Percentiles rank a stretch among this genome's conserved stretches.
These are phyloP conservation scores for Boletellus ananiceps DNA, from an alignment of 768 basidiomycete genomes.

Conservation along the genomic window DNA sequence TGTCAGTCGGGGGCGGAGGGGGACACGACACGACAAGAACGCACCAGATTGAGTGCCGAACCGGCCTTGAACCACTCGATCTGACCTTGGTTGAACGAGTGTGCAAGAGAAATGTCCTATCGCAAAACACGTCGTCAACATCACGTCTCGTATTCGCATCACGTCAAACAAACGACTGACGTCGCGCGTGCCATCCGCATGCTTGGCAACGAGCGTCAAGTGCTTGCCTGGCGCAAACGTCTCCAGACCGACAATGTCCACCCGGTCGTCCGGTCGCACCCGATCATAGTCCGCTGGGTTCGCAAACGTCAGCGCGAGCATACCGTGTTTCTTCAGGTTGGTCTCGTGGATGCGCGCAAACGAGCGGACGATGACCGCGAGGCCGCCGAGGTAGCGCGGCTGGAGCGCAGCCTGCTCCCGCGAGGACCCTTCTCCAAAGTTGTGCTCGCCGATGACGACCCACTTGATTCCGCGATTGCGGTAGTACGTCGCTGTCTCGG, in stretches of 20 bases:
- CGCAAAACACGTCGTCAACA: slow-evolving; percentile 17
- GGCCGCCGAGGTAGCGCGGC: slow-evolving; percentile 90
- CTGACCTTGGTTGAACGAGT: slow-evolving; percentile 96
- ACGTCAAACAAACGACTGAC: slow-evolving; percentile 31
- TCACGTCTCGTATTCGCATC: neutral
- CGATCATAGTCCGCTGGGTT: slow-evolving; percentile 94
- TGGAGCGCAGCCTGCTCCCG: slow-evolving; percentile 97
- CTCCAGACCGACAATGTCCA: slow-evolving; percentile 86
- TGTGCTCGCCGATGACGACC: slow-evolving; percentile 95
- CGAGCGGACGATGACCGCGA: slow-evolving; percentile 92
- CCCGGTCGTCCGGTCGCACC: slow-evolving; percentile 79
- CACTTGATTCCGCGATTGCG: slow-evolving; percentile 88
- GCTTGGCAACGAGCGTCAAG: slow-evolving; percentile 77
- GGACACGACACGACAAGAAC: slow-evolving; percentile 23
- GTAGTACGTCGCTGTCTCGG: slow-evolving; percentile 82
- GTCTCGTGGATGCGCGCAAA: slow-evolving; percentile 99
- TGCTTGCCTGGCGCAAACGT: slow-evolving; percentile 89
- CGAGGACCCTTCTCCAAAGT: slow-evolving; percentile 97
- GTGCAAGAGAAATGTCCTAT: slow-evolving; percentile 71
- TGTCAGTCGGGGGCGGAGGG: no score
- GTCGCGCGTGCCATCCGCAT: slow-evolving; percentile 73
- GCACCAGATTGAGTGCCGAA: slow-evolving; percentile 82
- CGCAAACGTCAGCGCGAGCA: slow-evolving; percentile 93
- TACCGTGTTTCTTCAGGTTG: slow-evolving; percentile 99
- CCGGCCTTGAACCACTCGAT: slow-evolving; percentile 99